These are phyloP conservation scores for Citrus medica DNA, from an alignment of 345 rosid species.

Conservation along the genomic window DNA sequence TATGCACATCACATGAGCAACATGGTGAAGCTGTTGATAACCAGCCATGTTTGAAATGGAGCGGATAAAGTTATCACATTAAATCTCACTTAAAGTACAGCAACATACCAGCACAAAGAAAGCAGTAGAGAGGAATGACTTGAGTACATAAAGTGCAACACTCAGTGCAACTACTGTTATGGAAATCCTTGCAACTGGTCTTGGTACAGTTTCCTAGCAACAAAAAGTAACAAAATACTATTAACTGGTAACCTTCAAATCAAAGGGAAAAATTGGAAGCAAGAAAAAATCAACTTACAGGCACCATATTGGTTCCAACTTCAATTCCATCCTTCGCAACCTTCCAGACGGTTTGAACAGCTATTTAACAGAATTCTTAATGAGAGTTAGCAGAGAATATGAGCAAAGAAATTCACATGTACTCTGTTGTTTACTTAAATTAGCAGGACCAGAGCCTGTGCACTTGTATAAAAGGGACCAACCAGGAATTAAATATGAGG, in stretches of 20 bases:
- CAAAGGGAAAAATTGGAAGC: not conserved
- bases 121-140: constrained; percentile 69
- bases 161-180: constrained; percentile 45
- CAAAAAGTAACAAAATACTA: not conserved
- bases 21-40: not conserved
- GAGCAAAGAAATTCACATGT: constrained; percentile 1
- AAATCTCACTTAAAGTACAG: not conserved
- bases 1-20: not conserved
- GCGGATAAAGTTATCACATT: not conserved
- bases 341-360: constrained; percentile 68
- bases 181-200: constrained; percentile 61
- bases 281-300: constrained; percentile 50
- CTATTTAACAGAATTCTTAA: constrained; percentile 30
- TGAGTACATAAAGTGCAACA: constrained; percentile 52
- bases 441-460: constrained; percentile 3
- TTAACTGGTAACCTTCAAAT: not conserved
- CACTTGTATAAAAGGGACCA: not conserved
- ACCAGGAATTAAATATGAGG: not conserved
- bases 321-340: constrained; percentile 86
- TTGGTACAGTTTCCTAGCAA: constrained; percentile 51
- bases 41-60: not conserved
- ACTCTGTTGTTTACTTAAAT: not conserved
- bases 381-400: not conserved
- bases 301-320: constrained; percentile 78
- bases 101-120: constrained; percentile 76